Percentiles rank a stretch among this genome's conserved stretches.
These are phyloP conservation scores for Pichia paraexigua DNA, from an alignment of 805 yeast species.

Conservation along the genomic window DNA sequence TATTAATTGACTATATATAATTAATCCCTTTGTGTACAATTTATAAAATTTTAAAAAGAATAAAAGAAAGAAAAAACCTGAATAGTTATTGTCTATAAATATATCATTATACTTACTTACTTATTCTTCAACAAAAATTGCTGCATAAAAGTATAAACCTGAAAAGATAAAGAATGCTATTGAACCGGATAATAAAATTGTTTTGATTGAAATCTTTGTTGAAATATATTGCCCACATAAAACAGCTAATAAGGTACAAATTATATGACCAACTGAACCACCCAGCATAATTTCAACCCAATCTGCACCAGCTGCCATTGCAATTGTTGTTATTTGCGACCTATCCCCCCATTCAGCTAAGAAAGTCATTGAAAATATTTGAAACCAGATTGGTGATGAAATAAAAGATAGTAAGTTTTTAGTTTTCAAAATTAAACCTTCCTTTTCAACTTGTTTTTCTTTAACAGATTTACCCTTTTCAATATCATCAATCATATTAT, in stretches of 20 bases:
- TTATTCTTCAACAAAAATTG: constrained; percentile 20
- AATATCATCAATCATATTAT: constrained; percentile 40
- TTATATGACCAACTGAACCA: constrained; percentile 79
- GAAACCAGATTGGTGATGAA: constrained; percentile 86
- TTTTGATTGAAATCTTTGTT: constrained; percentile 80
- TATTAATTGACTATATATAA: too few species aligned
- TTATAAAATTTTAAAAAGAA: neutral
- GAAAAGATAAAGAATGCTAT: constrained; percentile 79
- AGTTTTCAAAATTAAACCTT: constrained; percentile 22
- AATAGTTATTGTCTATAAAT: neutral
- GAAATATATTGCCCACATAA: constrained; percentile 89
- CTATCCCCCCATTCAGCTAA: constrained; percentile 99
- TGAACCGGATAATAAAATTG: constrained; percentile 88
- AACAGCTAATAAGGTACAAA: constrained; percentile 85
- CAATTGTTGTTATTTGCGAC: constrained; percentile 95
- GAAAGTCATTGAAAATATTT: constrained; percentile 92
- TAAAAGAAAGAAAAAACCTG: too few species aligned
- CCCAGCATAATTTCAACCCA: constrained; percentile 87
- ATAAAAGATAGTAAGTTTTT: constrained; percentile 51
- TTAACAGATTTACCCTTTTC: constrained; percentile 43
- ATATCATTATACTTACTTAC: too few species aligned
- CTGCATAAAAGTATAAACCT: constrained; percentile 68
- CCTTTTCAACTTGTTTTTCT: neutral
- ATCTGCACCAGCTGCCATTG: constrained; percentile 95
- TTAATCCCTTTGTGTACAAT: too few species aligned